A percentile compares a stretch with the other conserved stretches of the same genome.
Evolutionary conservation across 768 basidiomycete genomes (phyloP).

Genomic region (Trametes punicea): DNA sequence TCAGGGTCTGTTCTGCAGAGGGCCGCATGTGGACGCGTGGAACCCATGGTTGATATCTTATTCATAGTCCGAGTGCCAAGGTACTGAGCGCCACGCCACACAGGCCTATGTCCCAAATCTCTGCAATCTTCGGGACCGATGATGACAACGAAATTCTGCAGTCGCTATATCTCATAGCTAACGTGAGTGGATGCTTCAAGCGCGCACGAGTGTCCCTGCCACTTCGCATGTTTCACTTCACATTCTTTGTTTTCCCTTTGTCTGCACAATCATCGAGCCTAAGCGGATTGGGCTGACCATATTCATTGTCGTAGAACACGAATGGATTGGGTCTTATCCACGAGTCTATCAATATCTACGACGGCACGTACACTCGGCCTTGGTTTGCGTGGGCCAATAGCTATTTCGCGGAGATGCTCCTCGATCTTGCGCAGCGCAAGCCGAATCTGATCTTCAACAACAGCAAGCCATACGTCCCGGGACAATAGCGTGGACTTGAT

Average conservation of each 20-base stretch:
- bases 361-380: conserved; percentile 56
- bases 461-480: conserved; percentile 54
- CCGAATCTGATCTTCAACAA: conserved; percentile 62
- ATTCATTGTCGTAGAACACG: conserved; percentile 54
- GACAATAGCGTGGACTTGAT: conserved; percentile 27
- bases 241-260: neutral
- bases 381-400: conserved; percentile 88
- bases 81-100: neutral
- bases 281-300: conserved; percentile 1
- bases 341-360: conserved; percentile 67
- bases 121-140: conserved; percentile 70
- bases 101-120: conserved; percentile 81
- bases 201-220: too few species aligned
- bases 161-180: conserved; percentile 61
- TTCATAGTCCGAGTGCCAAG: neutral
- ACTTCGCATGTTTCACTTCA: neutral
- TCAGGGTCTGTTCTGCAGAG: conserved; percentile 38
- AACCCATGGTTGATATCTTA: conserved; percentile 54
- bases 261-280: neutral
- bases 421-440: conserved; percentile 72
- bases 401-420: conserved; percentile 79
- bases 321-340: conserved; percentile 74
- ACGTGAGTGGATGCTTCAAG: conserved; percentile 45
- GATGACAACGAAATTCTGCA: conserved; percentile 65
- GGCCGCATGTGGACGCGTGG: conserved; percentile 71